These are phyloP conservation scores for Erythrophleum ivorense DNA, from an alignment of 331 rosid genomes.

Conservation along the genomic window DNA sequence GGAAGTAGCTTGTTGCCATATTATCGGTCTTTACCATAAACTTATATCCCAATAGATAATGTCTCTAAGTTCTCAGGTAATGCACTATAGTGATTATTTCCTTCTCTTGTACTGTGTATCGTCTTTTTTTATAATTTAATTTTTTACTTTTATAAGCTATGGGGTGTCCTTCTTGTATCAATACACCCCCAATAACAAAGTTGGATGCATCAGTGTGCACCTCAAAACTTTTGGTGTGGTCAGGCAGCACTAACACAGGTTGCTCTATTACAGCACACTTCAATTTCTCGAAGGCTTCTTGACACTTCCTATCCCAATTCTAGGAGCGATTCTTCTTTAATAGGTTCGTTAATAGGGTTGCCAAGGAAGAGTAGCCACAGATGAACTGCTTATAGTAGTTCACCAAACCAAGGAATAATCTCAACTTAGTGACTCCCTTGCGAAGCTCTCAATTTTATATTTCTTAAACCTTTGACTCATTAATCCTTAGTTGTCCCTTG, in stretches of 20 bases:
- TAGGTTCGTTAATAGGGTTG: not conserved
- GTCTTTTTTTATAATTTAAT: no score
- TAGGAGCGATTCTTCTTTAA: no score
- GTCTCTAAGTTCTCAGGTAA: not conserved
- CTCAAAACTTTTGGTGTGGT: not conserved
- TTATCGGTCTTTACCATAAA: not conserved
- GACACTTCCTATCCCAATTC: not conserved
- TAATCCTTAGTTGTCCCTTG: not conserved
- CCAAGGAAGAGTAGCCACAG: not conserved
- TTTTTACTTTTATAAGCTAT: no score
- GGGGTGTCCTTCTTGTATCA: not conserved
- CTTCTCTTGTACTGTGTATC: not conserved
- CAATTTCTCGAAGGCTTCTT: not conserved
- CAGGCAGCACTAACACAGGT: not conserved
- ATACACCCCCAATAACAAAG: not conserved
- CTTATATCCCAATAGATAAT: not conserved
- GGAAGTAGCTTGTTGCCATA: not conserved
- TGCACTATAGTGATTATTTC: not conserved
- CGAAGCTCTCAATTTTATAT: no score
- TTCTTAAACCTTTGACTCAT: no score
- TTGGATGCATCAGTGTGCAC: not conserved
- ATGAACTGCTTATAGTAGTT: no score
- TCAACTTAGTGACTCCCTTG: no score
- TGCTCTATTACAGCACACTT: not conserved
- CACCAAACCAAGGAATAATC: no score